These are phyloP conservation scores for Catunica adiposa DNA, from an alignment of 2,329 filamentous ascomycete genomes.

Conservation along the genomic window DNA sequence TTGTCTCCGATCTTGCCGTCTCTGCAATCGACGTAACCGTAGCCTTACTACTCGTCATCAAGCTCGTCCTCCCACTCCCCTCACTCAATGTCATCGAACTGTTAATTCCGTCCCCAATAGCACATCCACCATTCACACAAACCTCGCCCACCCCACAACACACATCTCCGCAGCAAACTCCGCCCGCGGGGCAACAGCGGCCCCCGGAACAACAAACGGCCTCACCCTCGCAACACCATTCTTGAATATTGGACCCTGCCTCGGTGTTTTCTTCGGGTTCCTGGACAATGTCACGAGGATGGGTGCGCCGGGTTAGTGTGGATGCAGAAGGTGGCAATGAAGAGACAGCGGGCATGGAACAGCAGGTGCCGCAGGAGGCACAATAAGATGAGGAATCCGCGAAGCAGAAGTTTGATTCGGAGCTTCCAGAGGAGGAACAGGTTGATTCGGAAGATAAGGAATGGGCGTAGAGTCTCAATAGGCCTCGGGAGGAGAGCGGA, in stretches of 20 bases:
- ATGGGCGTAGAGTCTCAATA: background rate
- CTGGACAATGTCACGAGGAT: background rate
- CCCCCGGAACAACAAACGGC: constrained; percentile 14
- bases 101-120: background rate
- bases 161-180: constrained; percentile 13
- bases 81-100: background rate
- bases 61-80: background rate
- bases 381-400: constrained; percentile 10
- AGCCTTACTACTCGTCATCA: background rate
- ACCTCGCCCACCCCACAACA: constrained; percentile 12
- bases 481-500: too few species aligned
- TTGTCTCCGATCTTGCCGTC: background rate
- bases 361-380: constrained; percentile 13
- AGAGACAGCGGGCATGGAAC: constrained; percentile 2
- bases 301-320: background rate
- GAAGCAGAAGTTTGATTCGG: constrained; percentile 15
- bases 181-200: constrained; percentile 12
- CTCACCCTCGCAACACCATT: constrained; percentile 13
- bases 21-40: background rate
- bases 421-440: constrained; percentile 1
- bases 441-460: background rate
- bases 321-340: background rate
- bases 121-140: constrained; percentile 12
- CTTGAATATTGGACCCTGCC: background rate
- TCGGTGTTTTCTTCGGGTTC: background rate